Evolutionary conservation across 441 rosid species (phyloP), one percentile per base, ranked within the genome.

Genomic region (Capsella rubella): DNA sequence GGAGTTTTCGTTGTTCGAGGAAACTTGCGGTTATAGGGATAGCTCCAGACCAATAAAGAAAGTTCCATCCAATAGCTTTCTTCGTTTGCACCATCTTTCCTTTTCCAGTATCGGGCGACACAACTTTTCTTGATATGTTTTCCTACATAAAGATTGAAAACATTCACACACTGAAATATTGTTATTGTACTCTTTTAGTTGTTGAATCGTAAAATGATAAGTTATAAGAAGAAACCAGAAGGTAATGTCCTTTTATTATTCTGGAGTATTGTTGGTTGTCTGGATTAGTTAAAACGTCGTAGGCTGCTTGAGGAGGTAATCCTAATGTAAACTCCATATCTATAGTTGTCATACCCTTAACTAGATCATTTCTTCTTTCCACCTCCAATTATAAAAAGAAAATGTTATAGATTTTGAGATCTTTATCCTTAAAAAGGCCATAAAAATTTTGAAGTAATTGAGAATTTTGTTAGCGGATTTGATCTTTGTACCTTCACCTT

Each of bases 61-160:
- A 93, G 80, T 83, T 91, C 96, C 94, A 91, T 37, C 81, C 11
- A 55, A 95, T 87, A 40, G 92, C 89, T 79, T 91, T 93, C 70
- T 89, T 88, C 35, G 85, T 39, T 14, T 86, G 86, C 16, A 86
- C 93, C 51, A 85, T 72, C 76, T 88, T 91, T 71, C 91, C 80
- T 14, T 55, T 64, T 62, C 91, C 93, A n/a, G 82, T 87, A 78
- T 88, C 83, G 1, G 42, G 32, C 4, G 82, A 50, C 77, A 89
- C 69, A 53, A 90, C 87, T 77, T 64, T 81, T 64, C 95, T 79
- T 31, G 90, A 84, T 74, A 83, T 68, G 64, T 89, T 90, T 77
- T 87, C 92, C 96, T 92, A 80, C 11, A 27, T 9, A n/a, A 49
- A 5, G 0, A 35, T 21, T 21, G 2, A 55, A 11, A 70, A 9